Base-by-base conservation (phyloP, 2,329 filamentous ascomycete species). In the Colletotrichum siamense region DNA sequence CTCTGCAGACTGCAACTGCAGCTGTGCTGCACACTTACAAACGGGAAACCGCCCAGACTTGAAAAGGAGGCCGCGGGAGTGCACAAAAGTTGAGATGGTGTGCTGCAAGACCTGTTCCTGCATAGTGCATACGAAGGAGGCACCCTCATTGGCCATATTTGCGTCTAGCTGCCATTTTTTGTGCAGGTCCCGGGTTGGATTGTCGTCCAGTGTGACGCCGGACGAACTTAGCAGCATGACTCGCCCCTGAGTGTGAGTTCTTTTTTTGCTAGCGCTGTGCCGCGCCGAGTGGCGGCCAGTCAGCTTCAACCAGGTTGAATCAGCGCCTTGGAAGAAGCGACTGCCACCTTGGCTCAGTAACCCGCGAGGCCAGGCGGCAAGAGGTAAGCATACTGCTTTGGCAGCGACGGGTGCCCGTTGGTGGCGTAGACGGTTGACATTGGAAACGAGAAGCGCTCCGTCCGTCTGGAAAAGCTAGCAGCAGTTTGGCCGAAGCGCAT, bases 271-370 rank as follows among this genome's bases (percentile, higher is more conserved):
- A 73, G 63, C 63, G 55, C 70, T 75, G 63, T 34, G 73, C 55
- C 28, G 69, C 64, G 52, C 73, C 52, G 30, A 57, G 73, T 76
- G 74, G 74, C 74, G 74, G 67, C 73, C 73, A 75, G 63, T 75
- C 73, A 73, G 39, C 55, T 69, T 63, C 30, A 67, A 55, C 55
- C 52, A 24, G 26, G 28, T 55, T 61, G 55, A 64, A 34, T 39
- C 63, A 57, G 39, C 32, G 36, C 30, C 52, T 34, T 44, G 44
- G 69, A 55, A 30, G 59, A 34, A 62, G 63, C 65, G 64, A 55
- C 64, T 30, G 49, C 30, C 30, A 39, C 24, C 34, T 34, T 34
- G 22, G 32, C 57, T 44, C 52, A 44, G 24, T 34, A 36, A 39
- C 34, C 34, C 32, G 52, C 39, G 30, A 61, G 55, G 57, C 34